A percentile compares a stretch with the other conserved stretches of the same genome.
These are phyloP conservation scores for Euclidium syriacum DNA, from an alignment of 345 rosid species.

Conservation along the genomic window DNA sequence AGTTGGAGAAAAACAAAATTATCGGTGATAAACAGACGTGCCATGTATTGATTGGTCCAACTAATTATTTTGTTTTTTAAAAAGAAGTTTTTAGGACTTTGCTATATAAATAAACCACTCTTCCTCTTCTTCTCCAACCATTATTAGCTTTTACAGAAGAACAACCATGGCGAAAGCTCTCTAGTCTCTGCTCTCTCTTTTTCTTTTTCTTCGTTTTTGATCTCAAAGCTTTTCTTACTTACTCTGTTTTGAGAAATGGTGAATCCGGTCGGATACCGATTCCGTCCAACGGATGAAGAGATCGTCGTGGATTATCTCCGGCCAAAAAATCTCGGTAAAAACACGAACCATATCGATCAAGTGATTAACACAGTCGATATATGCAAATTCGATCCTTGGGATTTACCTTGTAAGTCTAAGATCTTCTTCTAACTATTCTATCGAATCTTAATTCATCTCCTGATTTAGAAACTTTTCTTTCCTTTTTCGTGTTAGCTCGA, in stretches of 20 bases:
- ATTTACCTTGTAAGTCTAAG: constrained; percentile 35
- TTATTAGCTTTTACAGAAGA: no score
- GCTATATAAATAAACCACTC: no score
- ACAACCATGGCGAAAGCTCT: no score
- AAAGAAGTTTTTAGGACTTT: no score
- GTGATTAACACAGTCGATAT: constrained; percentile 39
- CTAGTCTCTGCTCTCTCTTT: no score
- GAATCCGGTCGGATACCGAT: constrained; percentile 31
- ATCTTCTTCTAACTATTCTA: no score
- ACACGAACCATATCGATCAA: neutral
- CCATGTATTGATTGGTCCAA: no score
- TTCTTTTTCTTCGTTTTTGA: neutral
- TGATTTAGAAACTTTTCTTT: neutral
- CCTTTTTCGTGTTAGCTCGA: neutral
- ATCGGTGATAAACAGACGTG: no score
- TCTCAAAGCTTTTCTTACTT: neutral
- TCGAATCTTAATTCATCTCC: no score
- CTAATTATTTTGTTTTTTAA: no score
- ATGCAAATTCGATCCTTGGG: constrained; percentile 41
- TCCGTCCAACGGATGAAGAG: constrained; percentile 43
- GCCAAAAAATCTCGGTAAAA: constrained; percentile 20
- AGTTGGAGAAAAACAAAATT: no score
- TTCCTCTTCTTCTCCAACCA: no score
- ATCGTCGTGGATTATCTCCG: constrained; percentile 32
- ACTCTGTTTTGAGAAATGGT: neutral